Evolutionary conservation across 2,329 filamentous ascomycete species (phyloP).

Genomic region (Calonectria pseudoturangicola): DNA sequence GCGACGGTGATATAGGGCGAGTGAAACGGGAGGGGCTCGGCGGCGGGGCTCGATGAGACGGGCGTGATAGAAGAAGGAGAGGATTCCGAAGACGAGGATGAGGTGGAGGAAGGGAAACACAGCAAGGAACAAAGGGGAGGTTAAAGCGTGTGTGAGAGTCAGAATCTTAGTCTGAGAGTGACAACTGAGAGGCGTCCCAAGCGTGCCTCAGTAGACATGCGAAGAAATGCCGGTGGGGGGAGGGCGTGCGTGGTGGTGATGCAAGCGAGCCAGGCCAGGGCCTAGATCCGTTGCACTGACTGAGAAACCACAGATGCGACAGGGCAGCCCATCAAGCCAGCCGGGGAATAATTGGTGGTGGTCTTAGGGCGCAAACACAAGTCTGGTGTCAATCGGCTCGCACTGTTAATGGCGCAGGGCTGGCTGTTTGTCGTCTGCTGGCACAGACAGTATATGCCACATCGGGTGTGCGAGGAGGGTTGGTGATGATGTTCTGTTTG

Average conservation of each 20-base stretch:
- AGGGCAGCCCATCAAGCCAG: constrained; percentile 36
- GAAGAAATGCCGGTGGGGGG: constrained; percentile 55
- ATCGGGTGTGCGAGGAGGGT: constrained; percentile 24
- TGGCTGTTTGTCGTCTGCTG: constrained; percentile 9
- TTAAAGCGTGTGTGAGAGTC: constrained; percentile 46
- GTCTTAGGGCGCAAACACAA: constrained; percentile 15
- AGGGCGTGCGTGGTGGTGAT: constrained; percentile 56
- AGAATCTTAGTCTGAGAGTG: constrained; percentile 46
- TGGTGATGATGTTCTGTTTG: constrained; percentile 33
- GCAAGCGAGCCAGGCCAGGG: constrained; percentile 56
- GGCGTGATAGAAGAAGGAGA: constrained; percentile 43
- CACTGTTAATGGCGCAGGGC: constrained; percentile 28
- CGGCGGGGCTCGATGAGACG: constrained; percentile 49
- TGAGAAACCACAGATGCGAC: constrained; percentile 40
- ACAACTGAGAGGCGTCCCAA: constrained; percentile 50
- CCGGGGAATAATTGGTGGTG: constrained; percentile 12
- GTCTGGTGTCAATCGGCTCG: constrained; percentile 14
- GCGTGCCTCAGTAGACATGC: constrained; percentile 49
- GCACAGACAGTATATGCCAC: constrained; percentile 26
- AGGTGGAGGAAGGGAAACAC: constrained; percentile 32
- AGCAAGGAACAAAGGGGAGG: constrained; percentile 36
- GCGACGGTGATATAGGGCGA: constrained; percentile 49
- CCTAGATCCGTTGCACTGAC: constrained; percentile 55
- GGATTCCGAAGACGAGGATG: constrained; percentile 14
- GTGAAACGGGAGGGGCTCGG: constrained; percentile 35